Conservation (phyloP, 306 rosid species). For the Albizia julibrissin region DNA sequence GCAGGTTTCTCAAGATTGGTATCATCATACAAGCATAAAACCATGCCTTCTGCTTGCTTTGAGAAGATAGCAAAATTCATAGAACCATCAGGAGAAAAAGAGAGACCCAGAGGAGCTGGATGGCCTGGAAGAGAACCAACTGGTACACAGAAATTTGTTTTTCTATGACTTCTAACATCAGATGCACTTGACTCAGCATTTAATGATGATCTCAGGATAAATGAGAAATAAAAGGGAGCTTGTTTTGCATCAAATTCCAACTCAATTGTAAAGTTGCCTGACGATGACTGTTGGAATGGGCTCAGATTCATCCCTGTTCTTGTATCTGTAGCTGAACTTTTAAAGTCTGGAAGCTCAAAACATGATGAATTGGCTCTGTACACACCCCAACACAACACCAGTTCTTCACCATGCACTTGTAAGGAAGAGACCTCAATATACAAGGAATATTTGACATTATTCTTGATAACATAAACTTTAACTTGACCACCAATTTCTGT, state of each 20-base stretch:
- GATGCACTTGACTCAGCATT: constrained; percentile 38
- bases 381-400: constrained; percentile 69
- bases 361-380: constrained; percentile 61
- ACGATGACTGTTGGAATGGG: constrained; percentile 40
- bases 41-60: constrained; percentile 67
- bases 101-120: constrained; percentile 72
- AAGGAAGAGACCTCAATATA: constrained; percentile 59
- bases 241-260: constrained; percentile 69
- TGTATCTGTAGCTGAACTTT: constrained; percentile 32
- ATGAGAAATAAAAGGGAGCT: constrained; percentile 76
- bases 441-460: constrained; percentile 48
- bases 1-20: constrained; percentile 57
- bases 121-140: constrained; percentile 69
- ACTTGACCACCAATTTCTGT: constrained; percentile 73
- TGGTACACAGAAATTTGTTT: constrained; percentile 73
- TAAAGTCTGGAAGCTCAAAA: constrained; percentile 36
- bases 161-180: constrained; percentile 72
- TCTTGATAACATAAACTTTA: constrained; percentile 63
- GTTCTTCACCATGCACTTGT: constrained; percentile 26
- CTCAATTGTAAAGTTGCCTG: constrained; percentile 47
- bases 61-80: constrained; percentile 76
- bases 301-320: constrained; percentile 39
- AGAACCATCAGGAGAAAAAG: constrained; percentile 62
- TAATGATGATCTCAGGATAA: constrained; percentile 47
- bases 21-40: constrained; percentile 76